A percentile compares a stretch with the other conserved stretches of the same genome.
Evolutionary conservation across 805 yeast species (phyloP).

Genomic region (Ogataea salicorniae): DNA sequence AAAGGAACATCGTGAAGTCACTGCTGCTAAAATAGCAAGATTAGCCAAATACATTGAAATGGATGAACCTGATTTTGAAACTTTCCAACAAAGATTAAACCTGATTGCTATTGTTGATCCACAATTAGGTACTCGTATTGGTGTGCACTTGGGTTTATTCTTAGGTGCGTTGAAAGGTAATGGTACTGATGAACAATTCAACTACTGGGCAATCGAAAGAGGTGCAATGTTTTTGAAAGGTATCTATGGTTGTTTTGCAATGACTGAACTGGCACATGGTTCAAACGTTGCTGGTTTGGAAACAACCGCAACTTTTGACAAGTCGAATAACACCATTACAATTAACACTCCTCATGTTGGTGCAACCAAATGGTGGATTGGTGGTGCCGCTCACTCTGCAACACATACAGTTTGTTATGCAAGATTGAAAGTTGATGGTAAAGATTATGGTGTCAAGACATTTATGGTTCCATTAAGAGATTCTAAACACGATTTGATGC

Average conservation of each 20-base stretch:
- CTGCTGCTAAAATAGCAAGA: slow-evolving; percentile 58
- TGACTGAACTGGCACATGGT: slow-evolving; percentile 93
- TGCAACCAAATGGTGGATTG: slow-evolving; percentile 98
- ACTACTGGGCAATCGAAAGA: slow-evolving; percentile 74
- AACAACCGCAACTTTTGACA: slow-evolving; percentile 83
- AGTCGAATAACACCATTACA: slow-evolving; percentile 56
- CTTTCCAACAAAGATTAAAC: slow-evolving; percentile 55
- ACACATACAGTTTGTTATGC: slow-evolving; percentile 86
- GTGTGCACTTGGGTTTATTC: slow-evolving; percentile 85
- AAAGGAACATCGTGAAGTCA: slow-evolving; percentile 50
- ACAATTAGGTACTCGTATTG: slow-evolving; percentile 72
- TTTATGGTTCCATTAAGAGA: slow-evolving; percentile 90
- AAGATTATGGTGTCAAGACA: slow-evolving; percentile 89
- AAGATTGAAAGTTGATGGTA: slow-evolving; percentile 69
- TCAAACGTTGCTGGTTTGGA: slow-evolving; percentile 91
- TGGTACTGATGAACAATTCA: slow-evolving; percentile 79
- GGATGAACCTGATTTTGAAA: slow-evolving; percentile 34
- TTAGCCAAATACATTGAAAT: slow-evolving; percentile 53
- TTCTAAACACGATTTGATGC: slow-evolving; percentile 59
- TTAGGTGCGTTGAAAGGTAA: slow-evolving; percentile 77
- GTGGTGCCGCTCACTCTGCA: slow-evolving; percentile 95
- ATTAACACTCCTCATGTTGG: slow-evolving; percentile 86
- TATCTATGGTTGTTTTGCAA: slow-evolving; percentile 82
- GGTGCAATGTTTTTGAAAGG: slow-evolving; percentile 57
- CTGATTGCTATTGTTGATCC: slow-evolving; percentile 69